These are phyloP conservation scores for Aquilaria sinensis DNA, from an alignment of 345 rosid species.

Conservation along the genomic window DNA sequence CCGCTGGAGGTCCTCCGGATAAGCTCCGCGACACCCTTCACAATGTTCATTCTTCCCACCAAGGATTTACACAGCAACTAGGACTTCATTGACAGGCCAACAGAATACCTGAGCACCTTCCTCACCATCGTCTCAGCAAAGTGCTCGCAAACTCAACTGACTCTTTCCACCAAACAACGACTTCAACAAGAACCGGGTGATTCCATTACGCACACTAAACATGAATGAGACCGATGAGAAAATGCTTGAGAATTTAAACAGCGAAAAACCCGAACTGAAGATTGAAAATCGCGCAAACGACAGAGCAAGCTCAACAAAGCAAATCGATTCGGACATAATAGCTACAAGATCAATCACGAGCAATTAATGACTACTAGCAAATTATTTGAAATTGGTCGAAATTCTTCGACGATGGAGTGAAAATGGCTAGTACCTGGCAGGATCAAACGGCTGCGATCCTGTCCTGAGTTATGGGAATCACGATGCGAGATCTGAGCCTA, in stretches of 20 bases:
- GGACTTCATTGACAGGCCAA: slow-evolving; percentile 12
- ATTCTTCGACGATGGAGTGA: not conserved
- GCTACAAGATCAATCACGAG: slow-evolving; percentile 1
- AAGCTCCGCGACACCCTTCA: slow-evolving; percentile 75
- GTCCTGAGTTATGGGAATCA: slow-evolving; percentile 9
- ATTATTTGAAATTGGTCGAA: not conserved
- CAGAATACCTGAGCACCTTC: slow-evolving; percentile 10
- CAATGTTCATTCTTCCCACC: slow-evolving; percentile 53
- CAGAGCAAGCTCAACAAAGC: too few relatives aligned
- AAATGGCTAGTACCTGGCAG: slow-evolving; percentile 12
- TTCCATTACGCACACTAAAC: not conserved
- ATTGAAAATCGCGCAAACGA: not conserved
- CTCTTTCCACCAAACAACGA: slow-evolving; percentile 12
- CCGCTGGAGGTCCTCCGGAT: slow-evolving; percentile 54
- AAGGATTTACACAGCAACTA: slow-evolving; percentile 11
- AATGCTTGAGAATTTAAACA: not conserved
- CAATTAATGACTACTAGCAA: not conserved
- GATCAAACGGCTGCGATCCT: slow-evolving; percentile 12
- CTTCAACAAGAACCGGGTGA: slow-evolving; percentile 6
- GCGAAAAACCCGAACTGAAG: not conserved
- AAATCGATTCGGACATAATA: not conserved
- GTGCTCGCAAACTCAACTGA: slow-evolving; percentile 1
- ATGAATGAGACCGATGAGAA: not conserved
- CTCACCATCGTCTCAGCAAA: slow-evolving; percentile 17
- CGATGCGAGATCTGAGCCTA: slow-evolving; percentile 21